Evolutionary conservation across 306 rosid species (phyloP).

Genomic region (Corylus heterophylla): DNA sequence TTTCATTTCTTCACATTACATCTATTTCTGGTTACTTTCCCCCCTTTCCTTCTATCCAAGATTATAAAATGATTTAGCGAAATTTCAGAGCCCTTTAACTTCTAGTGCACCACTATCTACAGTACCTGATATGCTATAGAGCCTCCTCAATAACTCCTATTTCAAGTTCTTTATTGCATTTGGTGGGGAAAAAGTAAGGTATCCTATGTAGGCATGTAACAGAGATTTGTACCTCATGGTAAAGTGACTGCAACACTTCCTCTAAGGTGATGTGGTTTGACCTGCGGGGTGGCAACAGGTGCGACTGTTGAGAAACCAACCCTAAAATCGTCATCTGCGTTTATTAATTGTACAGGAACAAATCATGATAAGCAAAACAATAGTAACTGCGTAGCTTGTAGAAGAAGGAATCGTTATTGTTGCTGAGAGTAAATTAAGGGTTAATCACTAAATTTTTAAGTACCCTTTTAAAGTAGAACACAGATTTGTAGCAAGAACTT

Average conservation of each 20-base stretch:
- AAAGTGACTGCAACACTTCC: not conserved
- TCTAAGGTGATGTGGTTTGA: not conserved
- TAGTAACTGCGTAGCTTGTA: not conserved
- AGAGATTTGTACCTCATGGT: not conserved
- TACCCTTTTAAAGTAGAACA: not conserved
- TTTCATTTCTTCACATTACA: not conserved
- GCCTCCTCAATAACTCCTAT: not conserved
- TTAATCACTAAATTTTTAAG: too few relatives aligned
- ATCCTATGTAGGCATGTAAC: not conserved
- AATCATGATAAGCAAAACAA: not conserved
- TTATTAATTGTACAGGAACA: not conserved
- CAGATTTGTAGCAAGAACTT: not conserved
- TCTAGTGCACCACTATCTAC: not conserved
- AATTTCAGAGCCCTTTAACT: not conserved
- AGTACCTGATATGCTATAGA: not conserved
- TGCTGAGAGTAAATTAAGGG: slow-evolving; percentile 3
- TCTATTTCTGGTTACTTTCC: not conserved
- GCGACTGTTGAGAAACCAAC: not conserved
- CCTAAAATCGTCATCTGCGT: not conserved
- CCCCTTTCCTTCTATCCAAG: not conserved
- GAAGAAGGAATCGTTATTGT: not conserved
- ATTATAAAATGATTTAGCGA: not conserved
- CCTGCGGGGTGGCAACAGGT: not conserved
- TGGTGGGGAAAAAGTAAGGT: not conserved
- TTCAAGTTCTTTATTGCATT: slow-evolving; percentile 1